Base-by-base conservation (phyloP, 2,329 filamentous ascomycete species). In the Chrysoporthe puriensis region DNA sequence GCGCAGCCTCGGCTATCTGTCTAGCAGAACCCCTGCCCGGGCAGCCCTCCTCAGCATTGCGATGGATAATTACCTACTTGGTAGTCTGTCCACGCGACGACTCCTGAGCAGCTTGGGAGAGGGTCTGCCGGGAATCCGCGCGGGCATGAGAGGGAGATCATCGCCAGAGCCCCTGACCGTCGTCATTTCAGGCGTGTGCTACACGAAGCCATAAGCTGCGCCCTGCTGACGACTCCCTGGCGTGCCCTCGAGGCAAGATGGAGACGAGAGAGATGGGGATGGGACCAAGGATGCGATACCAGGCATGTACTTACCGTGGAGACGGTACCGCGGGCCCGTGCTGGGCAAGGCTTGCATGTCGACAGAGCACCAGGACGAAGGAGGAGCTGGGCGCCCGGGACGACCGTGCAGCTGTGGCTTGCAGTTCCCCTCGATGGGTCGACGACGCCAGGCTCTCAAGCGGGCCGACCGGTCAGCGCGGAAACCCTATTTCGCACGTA, bases 161-260 rank as follows among this genome's bases (percentile, higher is more conserved):
- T 63, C 21, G 42, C 16, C 42, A 13, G 46, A 36, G 36, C 61
- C 60, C 48, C 48, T 36, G 46, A 32, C 44, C 26, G 36, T 52
- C 34, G n/a, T 63, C 50, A 54, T 52, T 63, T 40, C 48, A 54
- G 34, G 14, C 2, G n/a, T 18, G 2, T 11, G 8, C 26, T 18
- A 8, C 21, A 32, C 26, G 4, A 50, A 32, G 61, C 54, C 48
- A 54, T 43, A 34, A 63, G 34, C n/a, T 52, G 61, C 48, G 34
- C 46, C 61, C 46, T 43, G 60, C 60, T 59, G 63, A 66, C 67
- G 63, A 66, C 44, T 68, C 40, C 46, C 54, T 59, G 16, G 21
- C 48, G 40, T n/a, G 26, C 26, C 26, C 26, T 36, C 2, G 32
- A 13, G 16, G 40, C 18, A 2, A 36, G 26, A 40, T n/a, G 42